Conservation (phyloP, 768 basidiomycete genomes). For the Collybia sordida region DNA sequence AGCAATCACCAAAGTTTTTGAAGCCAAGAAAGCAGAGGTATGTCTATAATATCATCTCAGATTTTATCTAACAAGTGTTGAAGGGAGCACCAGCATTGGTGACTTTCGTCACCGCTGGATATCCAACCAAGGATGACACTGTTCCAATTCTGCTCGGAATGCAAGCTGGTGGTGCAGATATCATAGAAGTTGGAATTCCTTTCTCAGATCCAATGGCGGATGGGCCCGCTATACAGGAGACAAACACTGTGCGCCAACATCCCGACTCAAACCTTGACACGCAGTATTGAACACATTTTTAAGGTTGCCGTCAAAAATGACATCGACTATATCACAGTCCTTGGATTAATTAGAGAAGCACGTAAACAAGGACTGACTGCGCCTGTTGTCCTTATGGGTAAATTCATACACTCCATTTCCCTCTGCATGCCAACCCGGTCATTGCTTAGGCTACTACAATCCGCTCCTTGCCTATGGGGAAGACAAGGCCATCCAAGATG, state of each 20-base stretch:
- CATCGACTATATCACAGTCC: constrained; percentile 73
- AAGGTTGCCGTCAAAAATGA: constrained; percentile 85
- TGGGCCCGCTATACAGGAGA: constrained; percentile 89
- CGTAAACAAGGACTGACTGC: constrained; percentile 77
- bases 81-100: constrained; percentile 66
- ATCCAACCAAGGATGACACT: constrained; percentile 75
- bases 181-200: constrained; percentile 94
- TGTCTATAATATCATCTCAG: background rate
- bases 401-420: constrained; percentile 9
- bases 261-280: constrained; percentile 8
- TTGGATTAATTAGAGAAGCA: constrained; percentile 77
- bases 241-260: constrained; percentile 74
- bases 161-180: constrained; percentile 90
- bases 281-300: constrained; percentile 8
- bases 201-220: constrained; percentile 98
- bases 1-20: constrained; percentile 67
- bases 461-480: constrained; percentile 95
- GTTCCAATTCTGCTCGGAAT: constrained; percentile 88
- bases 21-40: constrained; percentile 60
- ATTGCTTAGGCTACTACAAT: constrained; percentile 87
- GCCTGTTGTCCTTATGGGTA: constrained; percentile 95
- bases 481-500: constrained; percentile 90
- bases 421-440: constrained; percentile 6
- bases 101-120: constrained; percentile 95
- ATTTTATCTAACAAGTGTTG: background rate